Percentiles rank a stretch among this genome's conserved stretches.
Conservation (phyloP, 2,329 filamentous ascomycete species). For the Stagonosporopsis tanaceti region DNA sequence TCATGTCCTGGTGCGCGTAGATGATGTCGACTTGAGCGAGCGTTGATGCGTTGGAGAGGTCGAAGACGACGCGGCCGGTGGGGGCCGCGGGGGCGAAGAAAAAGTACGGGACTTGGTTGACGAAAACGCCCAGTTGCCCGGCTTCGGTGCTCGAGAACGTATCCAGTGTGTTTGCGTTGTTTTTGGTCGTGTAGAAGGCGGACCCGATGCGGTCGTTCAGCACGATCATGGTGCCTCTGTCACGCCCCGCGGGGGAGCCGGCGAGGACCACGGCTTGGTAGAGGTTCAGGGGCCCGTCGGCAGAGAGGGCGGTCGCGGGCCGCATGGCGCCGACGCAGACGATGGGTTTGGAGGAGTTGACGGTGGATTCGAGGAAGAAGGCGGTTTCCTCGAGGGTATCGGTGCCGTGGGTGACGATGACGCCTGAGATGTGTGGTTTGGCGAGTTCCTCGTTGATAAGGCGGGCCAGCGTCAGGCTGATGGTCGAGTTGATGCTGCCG, state of each 20-base stretch:
- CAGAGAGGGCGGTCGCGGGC: constrained; percentile 67
- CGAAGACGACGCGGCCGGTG: constrained; percentile 55
- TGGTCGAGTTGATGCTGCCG: constrained; percentile 55
- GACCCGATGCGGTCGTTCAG: constrained; percentile 68
- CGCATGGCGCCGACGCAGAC: constrained; percentile 70
- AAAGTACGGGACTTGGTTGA: constrained; percentile 67
- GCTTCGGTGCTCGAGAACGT: constrained; percentile 66
- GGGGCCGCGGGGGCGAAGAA: constrained; percentile 62
- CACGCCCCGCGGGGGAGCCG: constrained; percentile 53
- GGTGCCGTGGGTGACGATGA: constrained; percentile 70
- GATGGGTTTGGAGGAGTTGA: constrained; percentile 66
- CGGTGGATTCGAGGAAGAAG: constrained; percentile 68
- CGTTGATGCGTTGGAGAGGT: constrained; percentile 52
- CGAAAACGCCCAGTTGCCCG: constrained; percentile 64
- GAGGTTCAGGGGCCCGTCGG: constrained; percentile 70
- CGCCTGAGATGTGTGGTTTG: constrained; percentile 53
- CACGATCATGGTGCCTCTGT: constrained; percentile 66
- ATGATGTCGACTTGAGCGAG: constrained; percentile 66
- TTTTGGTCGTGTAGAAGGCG: constrained; percentile 68
- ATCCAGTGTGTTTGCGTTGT: constrained; percentile 68
- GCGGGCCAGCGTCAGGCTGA: constrained; percentile 59
- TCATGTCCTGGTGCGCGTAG: constrained; percentile 64
- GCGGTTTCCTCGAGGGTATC: constrained; percentile 71
- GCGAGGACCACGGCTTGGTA: constrained; percentile 68
- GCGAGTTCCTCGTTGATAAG: constrained; percentile 60